phyloP scores from a whole-genome alignment of 2,329 filamentous ascomycete species.

The Didymellaceae sp. region DNA sequence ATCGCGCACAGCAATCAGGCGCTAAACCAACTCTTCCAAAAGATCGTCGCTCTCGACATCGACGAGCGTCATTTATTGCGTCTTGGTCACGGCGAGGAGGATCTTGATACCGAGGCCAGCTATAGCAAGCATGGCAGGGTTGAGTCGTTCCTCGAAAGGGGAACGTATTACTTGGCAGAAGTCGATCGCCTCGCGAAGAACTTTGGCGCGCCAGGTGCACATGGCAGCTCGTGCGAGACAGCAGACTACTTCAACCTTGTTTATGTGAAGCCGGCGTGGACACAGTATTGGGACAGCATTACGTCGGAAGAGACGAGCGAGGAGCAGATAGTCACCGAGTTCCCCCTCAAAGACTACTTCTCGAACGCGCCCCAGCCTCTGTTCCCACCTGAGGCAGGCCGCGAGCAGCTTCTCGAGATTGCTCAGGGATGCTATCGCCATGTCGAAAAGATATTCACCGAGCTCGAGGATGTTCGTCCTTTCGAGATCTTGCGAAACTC shows the following conservation, averaged over 20 bases:
- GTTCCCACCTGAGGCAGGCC: conserved; percentile 71
- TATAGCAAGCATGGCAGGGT: conserved; percentile 96
- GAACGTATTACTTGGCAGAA: conserved; percentile 77
- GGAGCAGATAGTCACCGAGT: conserved; percentile 71
- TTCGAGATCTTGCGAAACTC: conserved; percentile 92
- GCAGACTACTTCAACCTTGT: conserved; percentile 96
- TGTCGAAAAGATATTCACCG: conserved; percentile 86
- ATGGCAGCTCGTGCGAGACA: conserved; percentile 94
- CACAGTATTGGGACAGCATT: conserved; percentile 75
- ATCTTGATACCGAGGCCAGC: conserved; percentile 81
- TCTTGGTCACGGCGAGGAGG: conserved; percentile 93
- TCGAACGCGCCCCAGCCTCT: conserved; percentile 84
- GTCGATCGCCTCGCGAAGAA: conserved; percentile 86
- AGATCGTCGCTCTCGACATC: conserved; percentile 95
- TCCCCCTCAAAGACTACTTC: conserved; percentile 91
- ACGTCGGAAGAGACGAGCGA: conserved; percentile 63
- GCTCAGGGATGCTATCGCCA: conserved; percentile 87
- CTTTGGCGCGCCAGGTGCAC: conserved; percentile 87
- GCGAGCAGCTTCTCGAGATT: conserved; percentile 74
- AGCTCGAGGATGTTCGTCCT: conserved; percentile 89
- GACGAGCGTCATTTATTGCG: conserved; percentile 92
- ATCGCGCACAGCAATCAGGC: conserved; percentile 98
- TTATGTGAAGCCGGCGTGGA: conserved; percentile 88
- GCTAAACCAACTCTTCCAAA: conserved; percentile 95
- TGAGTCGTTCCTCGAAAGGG: conserved; percentile 91